phyloP scores from a whole-genome alignment of 768 basidiomycete species.

The Tephrocybe sp. region DNA sequence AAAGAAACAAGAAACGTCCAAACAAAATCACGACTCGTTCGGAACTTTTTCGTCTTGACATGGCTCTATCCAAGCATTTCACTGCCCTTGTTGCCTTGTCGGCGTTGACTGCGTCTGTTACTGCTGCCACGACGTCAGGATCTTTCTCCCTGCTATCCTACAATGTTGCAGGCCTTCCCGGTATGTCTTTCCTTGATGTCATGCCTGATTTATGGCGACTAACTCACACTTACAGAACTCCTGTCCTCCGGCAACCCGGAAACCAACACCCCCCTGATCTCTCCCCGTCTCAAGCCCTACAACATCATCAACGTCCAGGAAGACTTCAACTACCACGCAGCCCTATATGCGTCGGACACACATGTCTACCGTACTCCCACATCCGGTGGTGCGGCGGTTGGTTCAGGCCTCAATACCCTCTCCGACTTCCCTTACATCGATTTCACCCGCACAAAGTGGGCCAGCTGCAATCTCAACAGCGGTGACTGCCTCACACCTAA shows the following conservation, averaged over 20 bases:
- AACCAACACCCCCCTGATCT: slow-evolving; percentile 29
- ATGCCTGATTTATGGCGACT: neutral
- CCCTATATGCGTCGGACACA: slow-evolving; percentile 31
- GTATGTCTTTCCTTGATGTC: slow-evolving; percentile 8
- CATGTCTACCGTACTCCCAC: slow-evolving; percentile 36
- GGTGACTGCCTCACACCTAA: slow-evolving; percentile 38
- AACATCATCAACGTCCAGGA: slow-evolving; percentile 34
- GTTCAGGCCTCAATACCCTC: slow-evolving; percentile 36
- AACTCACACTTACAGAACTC: slow-evolving; percentile 15
- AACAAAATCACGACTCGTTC: neutral
- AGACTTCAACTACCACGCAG: slow-evolving; percentile 39
- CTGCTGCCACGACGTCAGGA: slow-evolving; percentile 23
- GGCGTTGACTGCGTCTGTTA: neutral
- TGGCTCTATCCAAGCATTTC: neutral
- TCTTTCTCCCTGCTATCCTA: slow-evolving; percentile 27
- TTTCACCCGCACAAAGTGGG: slow-evolving; percentile 29
- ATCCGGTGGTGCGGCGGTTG: slow-evolving; percentile 32
- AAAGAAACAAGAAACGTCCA: neutral
- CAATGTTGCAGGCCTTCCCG: slow-evolving; percentile 34
- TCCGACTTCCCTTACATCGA: slow-evolving; percentile 34
- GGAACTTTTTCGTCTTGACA: neutral
- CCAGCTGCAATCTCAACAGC: slow-evolving; percentile 26
- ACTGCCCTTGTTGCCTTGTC: neutral
- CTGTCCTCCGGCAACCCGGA: slow-evolving; percentile 28
- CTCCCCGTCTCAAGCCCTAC: slow-evolving; percentile 28